Base-by-base conservation (phyloP, 805 yeast genomes). In the Limtongozyma cylindracea region DNA sequence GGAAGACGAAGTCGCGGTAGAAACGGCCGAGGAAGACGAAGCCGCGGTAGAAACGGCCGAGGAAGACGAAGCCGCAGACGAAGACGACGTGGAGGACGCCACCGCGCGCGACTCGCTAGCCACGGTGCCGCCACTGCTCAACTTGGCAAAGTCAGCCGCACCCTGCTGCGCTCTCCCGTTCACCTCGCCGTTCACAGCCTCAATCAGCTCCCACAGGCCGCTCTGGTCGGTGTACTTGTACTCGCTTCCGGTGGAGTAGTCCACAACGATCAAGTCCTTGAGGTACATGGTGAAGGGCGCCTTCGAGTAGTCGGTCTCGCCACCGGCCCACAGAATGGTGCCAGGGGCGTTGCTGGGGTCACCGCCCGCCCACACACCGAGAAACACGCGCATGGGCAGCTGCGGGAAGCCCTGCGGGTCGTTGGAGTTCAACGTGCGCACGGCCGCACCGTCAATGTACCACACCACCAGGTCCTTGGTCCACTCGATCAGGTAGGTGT, bases 401-500 rank as follows among this genome's bases (percentile, higher is more conserved):
- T 80, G 92, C 19, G 95, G 95, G 43, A 61, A 82, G 4, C 91
- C 91, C 36, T 63, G 56, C 12, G 67, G 49, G 25, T 38, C 39
- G 25, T 49, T 45, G 25, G 61, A 53, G 8, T 36, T 19, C 24
- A 82, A 46, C 2, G 73, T 59, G 50, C 95, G 64, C 7, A 76
- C 63, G 1, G 54, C 50, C 6, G 30, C 37, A 14, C 84, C 91
- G 35, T 82, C 91, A 13, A 77, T 33, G 25, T 58, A 61, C 80
- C 91, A 82, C 6, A 58, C 50, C 19, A 72, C 47, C 6, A 48
- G 36, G 19, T 66, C 69, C 31, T 61, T 47, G 2, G 69, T 63
- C 94, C 94, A 80, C 31, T 78, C 92, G 24, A 82, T 44, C 6
- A 88, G 67, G 44, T 80, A 82, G 25, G 69, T 77, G 41, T 74